phyloP scores from a whole-genome alignment of 306 rosid species.

The Sicyos edulis region DNA sequence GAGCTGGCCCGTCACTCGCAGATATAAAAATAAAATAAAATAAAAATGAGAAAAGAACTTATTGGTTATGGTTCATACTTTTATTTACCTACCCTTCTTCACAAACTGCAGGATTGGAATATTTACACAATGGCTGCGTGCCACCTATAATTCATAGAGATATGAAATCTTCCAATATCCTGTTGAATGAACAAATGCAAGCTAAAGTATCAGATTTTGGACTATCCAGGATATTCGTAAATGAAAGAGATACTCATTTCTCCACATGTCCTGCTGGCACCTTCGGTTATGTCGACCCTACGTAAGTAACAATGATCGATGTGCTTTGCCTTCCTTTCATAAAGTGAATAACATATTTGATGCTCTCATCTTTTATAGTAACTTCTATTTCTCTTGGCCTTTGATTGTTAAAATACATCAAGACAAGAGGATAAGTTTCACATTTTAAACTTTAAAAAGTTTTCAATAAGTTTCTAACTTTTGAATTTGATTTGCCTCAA shows the following conservation, averaged over 20 bases:
- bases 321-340: neutral
- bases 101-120: slow-evolving; percentile 26
- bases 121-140: slow-evolving; percentile 26
- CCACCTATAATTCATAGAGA: slow-evolving; percentile 28
- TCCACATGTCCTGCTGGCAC: slow-evolving; percentile 26
- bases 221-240: slow-evolving; percentile 20
- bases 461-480: neutral
- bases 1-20: too few relatives aligned
- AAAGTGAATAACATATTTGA: neutral
- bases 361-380: neutral
- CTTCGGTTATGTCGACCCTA: slow-evolving; percentile 30
- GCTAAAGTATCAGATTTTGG: slow-evolving; percentile 33
- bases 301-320: slow-evolving; percentile 21
- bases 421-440: too few relatives aligned
- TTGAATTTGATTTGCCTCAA: neutral
- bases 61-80: neutral
- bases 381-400: too few relatives aligned
- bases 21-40: too few relatives aligned
- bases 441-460: too few relatives aligned
- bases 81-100: neutral
- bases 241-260: slow-evolving; percentile 22
- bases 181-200: slow-evolving; percentile 27
- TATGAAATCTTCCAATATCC: slow-evolving; percentile 28
- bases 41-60: too few relatives aligned
- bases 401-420: too few relatives aligned